phyloP scores from a whole-genome alignment of 176 grass and related monocot species.

The Alloteropsis semialata region DNA sequence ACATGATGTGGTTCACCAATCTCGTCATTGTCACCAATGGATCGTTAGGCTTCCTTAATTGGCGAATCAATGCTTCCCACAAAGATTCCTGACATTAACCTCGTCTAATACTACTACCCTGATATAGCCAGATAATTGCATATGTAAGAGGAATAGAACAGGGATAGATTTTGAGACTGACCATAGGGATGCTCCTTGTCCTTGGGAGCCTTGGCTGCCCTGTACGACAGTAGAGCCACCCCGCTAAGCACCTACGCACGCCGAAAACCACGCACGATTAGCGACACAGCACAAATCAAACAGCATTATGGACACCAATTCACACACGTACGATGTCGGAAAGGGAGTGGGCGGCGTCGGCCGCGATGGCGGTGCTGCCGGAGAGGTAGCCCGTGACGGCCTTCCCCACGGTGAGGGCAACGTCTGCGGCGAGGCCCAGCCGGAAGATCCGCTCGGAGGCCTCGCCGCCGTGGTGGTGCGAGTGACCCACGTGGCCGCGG shows the following conservation, averaged over 20 bases:
- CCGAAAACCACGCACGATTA: conserved; percentile 14
- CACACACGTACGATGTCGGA: conserved; percentile 68
- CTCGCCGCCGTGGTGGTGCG: conserved; percentile 35
- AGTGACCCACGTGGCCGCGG: conserved; percentile 44
- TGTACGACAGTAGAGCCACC: conserved; percentile 80
- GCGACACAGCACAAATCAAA: background rate
- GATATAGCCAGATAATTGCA: background rate
- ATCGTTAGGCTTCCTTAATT: background rate
- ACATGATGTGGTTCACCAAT: background rate
- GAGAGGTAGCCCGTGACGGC: conserved; percentile 71
- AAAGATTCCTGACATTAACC: background rate
- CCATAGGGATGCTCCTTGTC: conserved; percentile 94
- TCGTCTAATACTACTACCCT: background rate
- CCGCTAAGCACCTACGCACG: conserved; percentile 67
- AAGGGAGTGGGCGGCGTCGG: conserved; percentile 90
- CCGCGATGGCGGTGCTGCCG: conserved; percentile 84
- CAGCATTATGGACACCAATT: background rate
- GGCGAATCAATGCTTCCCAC: background rate
- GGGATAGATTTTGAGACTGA: conserved; percentile 28
- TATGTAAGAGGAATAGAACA: background rate
- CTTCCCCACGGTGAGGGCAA: conserved; percentile 64
- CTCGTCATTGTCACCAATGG: background rate
- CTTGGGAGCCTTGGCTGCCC: conserved; percentile 73
- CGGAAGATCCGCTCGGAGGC: conserved; percentile 60
- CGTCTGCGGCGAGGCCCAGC: conserved; percentile 64